phyloP scores from a whole-genome alignment of 495 filamentous ascomycete genomes.

The Tuber aestivum region DNA sequence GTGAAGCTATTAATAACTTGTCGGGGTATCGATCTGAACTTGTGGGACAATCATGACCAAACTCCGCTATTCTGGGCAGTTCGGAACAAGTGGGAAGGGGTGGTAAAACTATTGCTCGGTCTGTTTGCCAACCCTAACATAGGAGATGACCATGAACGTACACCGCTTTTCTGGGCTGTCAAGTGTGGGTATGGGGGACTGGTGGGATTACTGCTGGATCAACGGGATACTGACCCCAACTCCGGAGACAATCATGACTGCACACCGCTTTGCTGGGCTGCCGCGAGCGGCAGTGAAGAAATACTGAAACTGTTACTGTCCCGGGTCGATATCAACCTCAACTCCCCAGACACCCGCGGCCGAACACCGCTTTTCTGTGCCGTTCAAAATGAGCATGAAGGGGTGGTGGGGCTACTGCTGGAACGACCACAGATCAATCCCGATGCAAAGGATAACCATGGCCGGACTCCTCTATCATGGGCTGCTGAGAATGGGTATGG shows the following conservation, averaged over 20 bases:
- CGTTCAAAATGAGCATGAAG: conserved; percentile 6
- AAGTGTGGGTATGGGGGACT: conserved; percentile 7
- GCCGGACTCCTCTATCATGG: conserved; percentile 10
- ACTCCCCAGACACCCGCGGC: neutral
- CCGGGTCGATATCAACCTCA: neutral
- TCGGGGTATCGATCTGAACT: neutral
- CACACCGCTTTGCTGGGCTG: conserved; percentile 17
- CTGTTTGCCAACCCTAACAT: neutral
- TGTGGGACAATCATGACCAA: conserved; percentile 4
- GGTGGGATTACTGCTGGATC: conserved; percentile 6
- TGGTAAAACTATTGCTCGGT: conserved; percentile 7
- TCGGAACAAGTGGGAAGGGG: conserved; percentile 1
- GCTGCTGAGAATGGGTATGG: conserved; percentile 13
- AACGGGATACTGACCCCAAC: conserved; percentile 8
- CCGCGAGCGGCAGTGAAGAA: conserved; percentile 8
- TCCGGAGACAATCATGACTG: conserved; percentile 2
- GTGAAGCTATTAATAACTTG: conserved; percentile 8
- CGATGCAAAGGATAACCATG: neutral
- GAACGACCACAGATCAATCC: neutral
- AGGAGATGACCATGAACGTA: conserved; percentile 2
- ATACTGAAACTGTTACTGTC: neutral
- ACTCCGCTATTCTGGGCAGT: conserved; percentile 14
- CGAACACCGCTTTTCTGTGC: conserved; percentile 1
- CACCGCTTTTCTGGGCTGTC: conserved; percentile 15
- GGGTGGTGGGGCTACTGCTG: conserved; percentile 2